Conservation (phyloP, 2,329 filamentous ascomycete species). For the Penicillium sp. region DNA sequence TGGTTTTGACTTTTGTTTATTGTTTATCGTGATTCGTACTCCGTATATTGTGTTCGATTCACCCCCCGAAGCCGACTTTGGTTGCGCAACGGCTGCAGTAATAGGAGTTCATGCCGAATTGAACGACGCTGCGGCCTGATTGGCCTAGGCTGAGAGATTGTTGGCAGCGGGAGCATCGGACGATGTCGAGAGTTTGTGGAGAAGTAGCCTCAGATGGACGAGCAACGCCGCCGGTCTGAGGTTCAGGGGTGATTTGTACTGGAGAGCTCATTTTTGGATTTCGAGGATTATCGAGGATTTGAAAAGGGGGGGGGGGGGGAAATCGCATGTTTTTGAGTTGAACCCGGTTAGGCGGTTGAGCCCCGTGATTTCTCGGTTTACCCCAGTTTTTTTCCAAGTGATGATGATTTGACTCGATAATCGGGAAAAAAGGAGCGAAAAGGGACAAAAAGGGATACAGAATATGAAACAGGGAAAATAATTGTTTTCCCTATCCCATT, state of each 20-base stretch:
- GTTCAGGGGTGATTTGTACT: slow-evolving; percentile 33
- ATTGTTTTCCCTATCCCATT: not conserved
- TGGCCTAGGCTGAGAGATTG: slow-evolving; percentile 45
- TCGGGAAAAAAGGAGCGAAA: not conserved
- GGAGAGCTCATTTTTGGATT: slow-evolving; percentile 38
- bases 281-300: not conserved
- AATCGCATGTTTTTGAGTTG: slow-evolving; percentile 3
- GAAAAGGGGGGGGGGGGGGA: not conserved
- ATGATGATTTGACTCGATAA: slow-evolving; percentile 2
- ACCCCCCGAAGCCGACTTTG: slow-evolving; percentile 46
- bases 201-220: slow-evolving; percentile 27
- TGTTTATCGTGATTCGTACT: not conserved
- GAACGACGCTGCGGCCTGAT: slow-evolving; percentile 41
- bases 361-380: slow-evolving; percentile 5
- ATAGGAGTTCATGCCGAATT: slow-evolving; percentile 52
- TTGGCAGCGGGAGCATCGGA: slow-evolving; percentile 51
- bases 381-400: not conserved
- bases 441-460: not conserved
- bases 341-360: not conserved
- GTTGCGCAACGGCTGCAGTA: slow-evolving; percentile 49
- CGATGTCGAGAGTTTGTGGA: slow-evolving; percentile 39
- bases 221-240: slow-evolving; percentile 11
- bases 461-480: slow-evolving; percentile 1
- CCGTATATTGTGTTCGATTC: slow-evolving; percentile 21
- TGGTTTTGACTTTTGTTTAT: not conserved